Evolutionary conservation across 768 basidiomycete species (phyloP).

Genomic region (Collybia sordida): DNA sequence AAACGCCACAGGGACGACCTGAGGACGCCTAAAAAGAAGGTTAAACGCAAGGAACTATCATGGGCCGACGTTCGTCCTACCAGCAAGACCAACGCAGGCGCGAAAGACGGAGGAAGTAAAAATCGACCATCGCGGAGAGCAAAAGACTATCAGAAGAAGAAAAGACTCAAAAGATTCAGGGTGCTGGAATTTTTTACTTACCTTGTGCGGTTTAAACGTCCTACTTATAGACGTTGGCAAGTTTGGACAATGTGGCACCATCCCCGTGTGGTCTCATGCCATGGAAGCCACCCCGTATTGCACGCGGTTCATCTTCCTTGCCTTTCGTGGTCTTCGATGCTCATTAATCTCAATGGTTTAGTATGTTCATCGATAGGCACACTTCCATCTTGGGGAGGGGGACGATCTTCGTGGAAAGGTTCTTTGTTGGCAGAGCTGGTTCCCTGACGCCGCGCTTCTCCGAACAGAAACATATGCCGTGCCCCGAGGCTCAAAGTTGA

Average conservation of each 20-base stretch:
- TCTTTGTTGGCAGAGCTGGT: conserved; percentile 1
- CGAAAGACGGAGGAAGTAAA: background rate
- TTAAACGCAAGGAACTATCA: too few relatives aligned
- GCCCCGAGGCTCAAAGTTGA: too few relatives aligned
- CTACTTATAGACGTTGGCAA: conserved; percentile 1
- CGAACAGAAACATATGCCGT: background rate
- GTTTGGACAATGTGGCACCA: background rate
- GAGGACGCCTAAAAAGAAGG: too few relatives aligned
- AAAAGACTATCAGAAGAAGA: too few relatives aligned
- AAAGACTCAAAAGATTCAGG: too few relatives aligned
- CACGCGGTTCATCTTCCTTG: conserved; percentile 16
- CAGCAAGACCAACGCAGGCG: background rate
- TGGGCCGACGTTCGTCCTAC: too few relatives aligned
- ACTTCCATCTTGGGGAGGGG: conserved; percentile 3
- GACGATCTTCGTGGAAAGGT: conserved; percentile 11
- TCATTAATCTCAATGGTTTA: conserved; percentile 11
- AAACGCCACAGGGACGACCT: too few relatives aligned
- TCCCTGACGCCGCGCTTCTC: background rate
- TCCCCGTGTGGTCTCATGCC: conserved; percentile 13
- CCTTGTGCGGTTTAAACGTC: too few relatives aligned
- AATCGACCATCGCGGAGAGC: background rate
- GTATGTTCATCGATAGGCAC: conserved; percentile 22
- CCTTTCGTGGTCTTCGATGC: conserved; percentile 18
- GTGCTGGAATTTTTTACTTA: conserved; percentile 4
- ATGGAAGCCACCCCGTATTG: conserved; percentile 21